Evolutionary conservation across 768 basidiomycete genomes (phyloP).

Genomic region (Lentinula guzmanii): DNA sequence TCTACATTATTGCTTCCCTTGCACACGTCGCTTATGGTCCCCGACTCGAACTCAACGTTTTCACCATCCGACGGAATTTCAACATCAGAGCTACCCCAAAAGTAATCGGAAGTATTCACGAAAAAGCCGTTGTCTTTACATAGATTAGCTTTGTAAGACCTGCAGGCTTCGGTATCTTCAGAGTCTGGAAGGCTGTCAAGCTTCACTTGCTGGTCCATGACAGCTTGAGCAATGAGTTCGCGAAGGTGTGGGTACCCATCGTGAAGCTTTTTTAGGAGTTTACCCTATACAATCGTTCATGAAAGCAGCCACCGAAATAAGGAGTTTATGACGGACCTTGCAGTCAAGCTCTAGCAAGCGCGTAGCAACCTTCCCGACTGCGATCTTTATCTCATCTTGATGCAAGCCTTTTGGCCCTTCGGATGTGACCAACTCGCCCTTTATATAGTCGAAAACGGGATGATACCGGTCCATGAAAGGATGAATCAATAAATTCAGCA

Average conservation of each 20-base stretch:
- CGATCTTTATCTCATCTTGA: slow-evolving; percentile 30
- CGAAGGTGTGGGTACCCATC: slow-evolving; percentile 40
- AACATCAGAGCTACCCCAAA: slow-evolving; percentile 1
- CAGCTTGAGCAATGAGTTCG: slow-evolving; percentile 34
- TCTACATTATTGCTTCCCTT: neutral
- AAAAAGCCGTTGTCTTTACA: slow-evolving; percentile 43
- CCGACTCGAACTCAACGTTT: neutral
- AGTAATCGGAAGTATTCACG: slow-evolving; percentile 3
- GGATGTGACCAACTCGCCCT: slow-evolving; percentile 24
- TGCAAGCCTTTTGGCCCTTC: slow-evolving; percentile 36
- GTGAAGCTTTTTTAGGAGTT: slow-evolving; percentile 53
- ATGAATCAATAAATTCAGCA: slow-evolving; percentile 57
- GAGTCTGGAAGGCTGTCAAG: slow-evolving; percentile 51
- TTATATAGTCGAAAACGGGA: slow-evolving; percentile 45
- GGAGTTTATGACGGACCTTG: slow-evolving; percentile 33
- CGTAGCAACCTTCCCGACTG: slow-evolving; percentile 55
- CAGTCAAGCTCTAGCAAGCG: slow-evolving; percentile 58
- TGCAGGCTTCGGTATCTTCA: slow-evolving; percentile 42
- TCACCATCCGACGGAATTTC: neutral
- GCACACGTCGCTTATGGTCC: neutral
- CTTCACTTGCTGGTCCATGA: slow-evolving; percentile 44
- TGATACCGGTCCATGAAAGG: slow-evolving; percentile 62
- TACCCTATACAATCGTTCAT: slow-evolving; percentile 40
- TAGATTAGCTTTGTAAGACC: slow-evolving; percentile 41
- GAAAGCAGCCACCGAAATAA: neutral